phyloP scores from a whole-genome alignment of 495 filamentous ascomycete species.

The Eremomyces bilateralis region DNA sequence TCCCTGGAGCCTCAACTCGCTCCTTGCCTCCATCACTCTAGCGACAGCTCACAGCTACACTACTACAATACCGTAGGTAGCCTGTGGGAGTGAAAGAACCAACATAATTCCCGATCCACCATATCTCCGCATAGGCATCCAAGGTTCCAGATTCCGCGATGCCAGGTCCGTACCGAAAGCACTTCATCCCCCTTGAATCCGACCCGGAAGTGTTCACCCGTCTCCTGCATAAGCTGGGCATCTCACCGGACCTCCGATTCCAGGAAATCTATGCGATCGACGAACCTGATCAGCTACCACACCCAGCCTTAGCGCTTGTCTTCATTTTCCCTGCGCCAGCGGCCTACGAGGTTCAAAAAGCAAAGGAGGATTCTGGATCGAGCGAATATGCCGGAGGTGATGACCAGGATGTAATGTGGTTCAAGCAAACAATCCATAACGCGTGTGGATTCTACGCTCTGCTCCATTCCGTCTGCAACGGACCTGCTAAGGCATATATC shows the following conservation, averaged over 20 bases:
- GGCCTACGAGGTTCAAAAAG: slow-evolving; percentile 10
- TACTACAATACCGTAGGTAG: too few relatives aligned
- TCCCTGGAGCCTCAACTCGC: too few relatives aligned
- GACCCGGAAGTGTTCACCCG: slow-evolving; percentile 23
- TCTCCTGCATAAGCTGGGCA: slow-evolving; percentile 16
- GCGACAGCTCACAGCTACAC: too few relatives aligned
- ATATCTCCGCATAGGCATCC: too few relatives aligned
- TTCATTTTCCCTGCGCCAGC: slow-evolving; percentile 11
- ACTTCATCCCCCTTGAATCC: slow-evolving; percentile 19
- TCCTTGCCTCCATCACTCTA: too few relatives aligned
- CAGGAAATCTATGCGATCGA: slow-evolving; percentile 17
- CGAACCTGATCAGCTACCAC: slow-evolving; percentile 12
- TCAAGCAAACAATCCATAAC: slow-evolving; percentile 19
- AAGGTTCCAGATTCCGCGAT: too few relatives aligned
- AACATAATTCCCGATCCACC: too few relatives aligned
- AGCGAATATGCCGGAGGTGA: slow-evolving; percentile 9
- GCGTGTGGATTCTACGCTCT: slow-evolving; percentile 19
- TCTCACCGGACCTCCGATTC: slow-evolving; percentile 10
- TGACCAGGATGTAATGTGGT: slow-evolving; percentile 13
- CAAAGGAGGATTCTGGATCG: slow-evolving; percentile 15
- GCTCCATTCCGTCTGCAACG: slow-evolving; percentile 17
- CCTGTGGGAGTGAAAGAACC: too few relatives aligned
- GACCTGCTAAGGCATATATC: slow-evolving; percentile 5
- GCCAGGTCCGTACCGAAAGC: slow-evolving; percentile 10
- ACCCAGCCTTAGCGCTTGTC: slow-evolving; percentile 11